Percentiles rank a stretch among this genome's conserved stretches.
Conservation (phyloP, 2,329 filamentous ascomycete species). For the Scortechinia acanthostroma region DNA sequence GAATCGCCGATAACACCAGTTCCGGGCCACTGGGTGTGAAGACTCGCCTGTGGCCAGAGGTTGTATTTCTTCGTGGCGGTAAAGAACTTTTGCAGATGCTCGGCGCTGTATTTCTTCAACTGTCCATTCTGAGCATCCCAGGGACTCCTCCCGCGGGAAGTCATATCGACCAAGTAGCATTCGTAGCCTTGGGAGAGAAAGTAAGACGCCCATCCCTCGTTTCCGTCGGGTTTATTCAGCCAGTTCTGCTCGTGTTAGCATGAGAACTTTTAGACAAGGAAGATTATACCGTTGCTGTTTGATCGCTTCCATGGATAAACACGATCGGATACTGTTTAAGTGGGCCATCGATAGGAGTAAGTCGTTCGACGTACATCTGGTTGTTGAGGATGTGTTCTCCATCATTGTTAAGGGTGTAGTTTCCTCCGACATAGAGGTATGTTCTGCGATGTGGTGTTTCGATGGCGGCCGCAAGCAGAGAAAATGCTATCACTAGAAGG, state of each 20-base stretch:
- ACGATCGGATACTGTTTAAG: conserved; percentile 22
- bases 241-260: conserved; percentile 22
- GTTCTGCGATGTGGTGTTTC: no score
- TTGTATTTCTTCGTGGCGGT: conserved; percentile 20
- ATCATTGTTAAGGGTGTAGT: conserved; percentile 17
- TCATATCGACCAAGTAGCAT: conserved; percentile 36
- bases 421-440: conserved; percentile 26
- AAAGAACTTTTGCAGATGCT: conserved; percentile 25
- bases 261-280: not conserved
- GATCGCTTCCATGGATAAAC: conserved; percentile 31
- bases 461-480: no score
- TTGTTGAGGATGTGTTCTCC: conserved; percentile 19
- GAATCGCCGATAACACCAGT: conserved; percentile 25
- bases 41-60: conserved; percentile 26
- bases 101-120: conserved; percentile 16
- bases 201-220: conserved; percentile 35
- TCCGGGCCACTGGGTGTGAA: conserved; percentile 34
- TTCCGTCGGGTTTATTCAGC: conserved; percentile 35
- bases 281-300: conserved; percentile 25
- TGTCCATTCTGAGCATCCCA: conserved; percentile 23
- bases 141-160: conserved; percentile 32
- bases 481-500: no score
- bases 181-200: conserved; percentile 36
- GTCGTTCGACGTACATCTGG: conserved; percentile 46
- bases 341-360: conserved; percentile 20